Base-by-base conservation (phyloP, 306 rosid genomes). In the Cucurbita maxima region DNA sequence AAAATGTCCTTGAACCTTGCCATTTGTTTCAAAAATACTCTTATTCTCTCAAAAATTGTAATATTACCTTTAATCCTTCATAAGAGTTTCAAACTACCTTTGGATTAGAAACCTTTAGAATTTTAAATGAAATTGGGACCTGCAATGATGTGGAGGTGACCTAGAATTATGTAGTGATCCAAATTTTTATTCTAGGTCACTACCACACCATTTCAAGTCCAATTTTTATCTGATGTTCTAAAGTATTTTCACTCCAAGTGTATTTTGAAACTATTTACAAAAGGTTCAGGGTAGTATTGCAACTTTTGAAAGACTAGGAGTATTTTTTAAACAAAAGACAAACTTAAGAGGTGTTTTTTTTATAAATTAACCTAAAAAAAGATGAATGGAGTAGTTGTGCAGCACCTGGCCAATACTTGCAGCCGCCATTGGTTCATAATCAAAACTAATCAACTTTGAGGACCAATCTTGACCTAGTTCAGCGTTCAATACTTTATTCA, bases 391-490 rank as follows among this genome's bases (percentile, higher is more conserved):
- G 19, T 71, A 73, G 66, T 22, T 19, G 9, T 19, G 63, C 45
- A 72, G 79, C 69, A 94, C 98, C 96, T 94, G 97, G 78, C 98
- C 98, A 77, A 94, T 90, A 79, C 98, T 90, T 71, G 97, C 97
- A 76, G 98, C 90, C 61, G 98, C 98, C 67, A 94, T 54, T 75
- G 98, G 97, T 78, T 87, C 95, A 82, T 90, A 94, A 81, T 90
- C 95, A 82, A 94, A 94, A 76, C 89, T 89, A 30, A 61, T 82
- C 79, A 90, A 82, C 71, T 86, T 87, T 15, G 97, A 82, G 59
- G 89, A 73, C 97, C 98, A 94, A 14, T 79, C 88, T 51, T 86
- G 87, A 34, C 97, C 98, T 75, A 94, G 83, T 78, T 94, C 98
- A 37, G 87, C 83, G 72, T 83, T 83, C 84, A 94, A 75, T 81